These are phyloP conservation scores for Maudiozyma barnettii DNA, from an alignment of 805 yeast species.

Conservation along the genomic window DNA sequence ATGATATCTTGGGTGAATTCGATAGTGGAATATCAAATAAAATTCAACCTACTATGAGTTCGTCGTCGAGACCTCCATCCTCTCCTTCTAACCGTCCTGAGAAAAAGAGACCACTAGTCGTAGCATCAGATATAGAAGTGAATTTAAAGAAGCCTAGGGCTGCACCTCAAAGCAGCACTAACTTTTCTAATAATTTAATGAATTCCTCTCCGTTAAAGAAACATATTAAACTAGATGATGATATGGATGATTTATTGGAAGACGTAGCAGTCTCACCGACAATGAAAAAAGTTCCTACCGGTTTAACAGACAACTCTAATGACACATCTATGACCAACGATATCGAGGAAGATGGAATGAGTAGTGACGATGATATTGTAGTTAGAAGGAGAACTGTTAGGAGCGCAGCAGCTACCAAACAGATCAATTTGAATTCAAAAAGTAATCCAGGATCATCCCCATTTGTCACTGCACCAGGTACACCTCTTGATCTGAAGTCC, in stretches of 20 bases:
- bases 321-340: not conserved
- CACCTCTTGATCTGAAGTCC: conserved; percentile 12
- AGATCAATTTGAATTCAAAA: conserved; percentile 19
- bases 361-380: conserved; percentile 24
- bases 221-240: conserved; percentile 3
- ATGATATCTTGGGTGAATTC: conserved; percentile 56
- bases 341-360: conserved; percentile 29
- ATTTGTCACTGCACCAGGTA: conserved; percentile 28
- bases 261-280: conserved; percentile 21
- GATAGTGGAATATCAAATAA: conserved; percentile 11
- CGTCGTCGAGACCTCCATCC: conserved; percentile 4
- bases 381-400: conserved; percentile 25
- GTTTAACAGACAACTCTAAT: conserved; percentile 1
- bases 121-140: not conserved
- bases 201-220: conserved; percentile 24
- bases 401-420: conserved; percentile 20
- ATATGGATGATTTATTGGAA: conserved; percentile 8
- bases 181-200: conserved; percentile 5
- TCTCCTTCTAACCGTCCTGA: conserved; percentile 4
- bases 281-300: conserved; percentile 1
- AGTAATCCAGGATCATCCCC: conserved; percentile 21
- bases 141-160: conserved; percentile 8
- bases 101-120: conserved; percentile 1
- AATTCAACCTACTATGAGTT: not conserved
- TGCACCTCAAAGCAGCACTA: conserved; percentile 7